phyloP scores from a whole-genome alignment of 352 stramenopile species.

The Plasmopara muralis region DNA sequence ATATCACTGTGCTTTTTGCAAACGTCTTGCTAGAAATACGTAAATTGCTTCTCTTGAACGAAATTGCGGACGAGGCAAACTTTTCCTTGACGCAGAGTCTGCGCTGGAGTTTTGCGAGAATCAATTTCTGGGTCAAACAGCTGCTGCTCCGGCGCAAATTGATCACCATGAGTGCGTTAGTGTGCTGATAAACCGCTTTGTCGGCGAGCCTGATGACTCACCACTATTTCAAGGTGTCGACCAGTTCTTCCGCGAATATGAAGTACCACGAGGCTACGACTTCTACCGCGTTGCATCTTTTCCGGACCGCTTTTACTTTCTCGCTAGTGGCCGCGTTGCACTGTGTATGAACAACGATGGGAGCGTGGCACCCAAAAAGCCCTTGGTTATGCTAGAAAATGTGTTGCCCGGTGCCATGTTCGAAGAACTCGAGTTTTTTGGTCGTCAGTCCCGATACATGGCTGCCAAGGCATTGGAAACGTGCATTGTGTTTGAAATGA shows the following conservation, averaged over 20 bases:
- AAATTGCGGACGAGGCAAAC: slow-evolving; percentile 55
- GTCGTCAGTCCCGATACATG: slow-evolving; percentile 61
- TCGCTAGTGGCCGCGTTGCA: slow-evolving; percentile 58
- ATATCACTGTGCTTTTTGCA: slow-evolving; percentile 65
- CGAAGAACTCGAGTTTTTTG: slow-evolving; percentile 83
- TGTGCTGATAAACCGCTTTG: slow-evolving; percentile 70
- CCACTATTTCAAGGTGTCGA: slow-evolving; percentile 59
- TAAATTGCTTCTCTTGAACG: slow-evolving; percentile 55
- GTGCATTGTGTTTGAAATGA: slow-evolving; percentile 70
- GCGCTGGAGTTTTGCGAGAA: slow-evolving; percentile 79
- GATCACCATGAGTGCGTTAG: slow-evolving; percentile 50
- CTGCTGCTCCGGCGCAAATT: slow-evolving; percentile 20
- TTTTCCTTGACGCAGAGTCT: slow-evolving; percentile 70
- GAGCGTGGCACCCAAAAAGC: slow-evolving; percentile 36
- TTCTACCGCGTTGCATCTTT: slow-evolving; percentile 70
- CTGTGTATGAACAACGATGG: slow-evolving; percentile 76
- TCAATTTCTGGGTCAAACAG: slow-evolving; percentile 37
- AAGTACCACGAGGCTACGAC: slow-evolving; percentile 46
- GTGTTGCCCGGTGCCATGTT: slow-evolving; percentile 79
- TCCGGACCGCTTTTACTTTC: slow-evolving; percentile 70
- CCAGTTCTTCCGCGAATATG: slow-evolving; percentile 51
- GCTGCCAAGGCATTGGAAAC: slow-evolving; percentile 37
- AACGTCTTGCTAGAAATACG: slow-evolving; percentile 64
- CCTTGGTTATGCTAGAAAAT: slow-evolving; percentile 52
- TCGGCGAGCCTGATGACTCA: slow-evolving; percentile 65